Percentiles rank a stretch among this genome's conserved stretches.
Evolutionary conservation across 2,329 filamentous ascomycete genomes (phyloP).

Genomic region (Fusarium musae): DNA sequence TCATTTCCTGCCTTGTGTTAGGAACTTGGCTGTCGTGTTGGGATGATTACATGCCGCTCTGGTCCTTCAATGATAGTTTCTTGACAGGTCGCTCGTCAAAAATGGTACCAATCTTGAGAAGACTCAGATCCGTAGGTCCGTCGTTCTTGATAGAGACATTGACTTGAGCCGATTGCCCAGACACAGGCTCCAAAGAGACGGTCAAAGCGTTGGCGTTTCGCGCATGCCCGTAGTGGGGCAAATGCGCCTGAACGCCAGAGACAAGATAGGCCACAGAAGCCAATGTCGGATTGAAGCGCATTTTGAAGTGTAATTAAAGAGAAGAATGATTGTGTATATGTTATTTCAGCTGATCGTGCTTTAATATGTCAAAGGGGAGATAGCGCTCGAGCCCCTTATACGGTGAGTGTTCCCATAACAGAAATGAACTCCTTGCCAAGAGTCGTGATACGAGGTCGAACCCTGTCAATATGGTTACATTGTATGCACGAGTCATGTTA

Average conservation of each 20-base stretch:
- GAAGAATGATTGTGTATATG: too few relatives aligned
- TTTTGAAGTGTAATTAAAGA: background rate
- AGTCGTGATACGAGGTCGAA: background rate
- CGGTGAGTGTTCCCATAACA: background rate
- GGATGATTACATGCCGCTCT: background rate
- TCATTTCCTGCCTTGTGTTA: background rate
- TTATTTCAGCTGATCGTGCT: background rate
- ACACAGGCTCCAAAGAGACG: background rate
- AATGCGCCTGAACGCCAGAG: slow-evolving; percentile 2
- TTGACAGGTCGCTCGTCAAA: slow-evolving; percentile 27
- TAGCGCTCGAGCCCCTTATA: background rate
- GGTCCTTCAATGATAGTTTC: slow-evolving; percentile 14
- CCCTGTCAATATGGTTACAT: background rate
- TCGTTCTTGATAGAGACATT: slow-evolving; percentile 17
- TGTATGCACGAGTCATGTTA: background rate
- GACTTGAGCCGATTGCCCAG: slow-evolving; percentile 6
- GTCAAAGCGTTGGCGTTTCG: background rate
- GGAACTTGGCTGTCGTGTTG: accelerated
- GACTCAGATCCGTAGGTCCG: background rate
- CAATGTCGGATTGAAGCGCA: background rate
- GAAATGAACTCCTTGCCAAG: background rate
- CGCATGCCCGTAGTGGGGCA: background rate
- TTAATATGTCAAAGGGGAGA: background rate
- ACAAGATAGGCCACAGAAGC: background rate
- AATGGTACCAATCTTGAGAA: slow-evolving; percentile 26